Base-by-base conservation (phyloP, 2,329 filamentous ascomycete genomes). In the Fusarium euwallaceae region DNA sequence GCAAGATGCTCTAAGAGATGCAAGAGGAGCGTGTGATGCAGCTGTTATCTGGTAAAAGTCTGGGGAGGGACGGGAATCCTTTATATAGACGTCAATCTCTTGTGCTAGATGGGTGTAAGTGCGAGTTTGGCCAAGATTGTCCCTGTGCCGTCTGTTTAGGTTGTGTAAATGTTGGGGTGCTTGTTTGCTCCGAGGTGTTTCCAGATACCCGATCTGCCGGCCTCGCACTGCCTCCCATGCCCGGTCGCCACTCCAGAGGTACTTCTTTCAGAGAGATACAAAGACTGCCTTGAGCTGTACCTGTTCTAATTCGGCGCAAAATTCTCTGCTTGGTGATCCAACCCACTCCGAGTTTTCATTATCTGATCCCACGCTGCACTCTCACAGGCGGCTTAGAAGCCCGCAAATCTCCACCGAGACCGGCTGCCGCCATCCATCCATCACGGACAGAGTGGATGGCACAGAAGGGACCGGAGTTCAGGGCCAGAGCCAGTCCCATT, bases 311-410 rank as follows among this genome's bases (percentile, higher is more conserved):
- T 62, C 29, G 45, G 24, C 39, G 6, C 29, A 16, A 8, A 29
- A 59, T 34, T 34, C 32, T 65, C 29, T 27, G 14, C 53, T 36
- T 36, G 17, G 29, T 61, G 64, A 63, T 60, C 39, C 45, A 67
- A 14, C 58, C 37, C 43, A 27, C n/a, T 56, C 7, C 27, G 59
- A 66, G 61, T 64, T 61, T 69, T 63, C 37, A 55, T 64, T 67
- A 69, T 59, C 66, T 69, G 74, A 75, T 66, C 73, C 63, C 65
- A 64, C 62, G 36, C 20, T 51, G 39, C 48, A 60, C 41, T 61
- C 68, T 56, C 41, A 69, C 53, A 68, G 66, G 61, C 61, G 43
- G 48, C 32, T 24, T 9, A n/a, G 12, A 24, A 58, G 36, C 29
- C 32, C 32, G 32, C 61, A 14, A 41, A 64, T 61, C 73, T 60